phyloP scores from a whole-genome alignment of 306 rosid genomes.

The Vicia sativa region DNA sequence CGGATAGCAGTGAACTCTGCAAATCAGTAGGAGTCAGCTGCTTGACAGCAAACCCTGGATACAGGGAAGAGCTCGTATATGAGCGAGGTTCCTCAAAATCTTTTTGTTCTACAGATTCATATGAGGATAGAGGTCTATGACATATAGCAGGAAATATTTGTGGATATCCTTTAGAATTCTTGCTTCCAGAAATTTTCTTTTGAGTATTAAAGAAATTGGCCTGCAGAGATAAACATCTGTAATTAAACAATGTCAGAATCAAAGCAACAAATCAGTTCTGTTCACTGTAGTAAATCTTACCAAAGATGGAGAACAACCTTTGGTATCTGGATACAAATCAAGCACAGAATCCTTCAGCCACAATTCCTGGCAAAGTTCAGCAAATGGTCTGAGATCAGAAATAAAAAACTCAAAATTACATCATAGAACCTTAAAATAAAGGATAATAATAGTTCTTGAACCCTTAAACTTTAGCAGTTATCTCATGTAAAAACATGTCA shows the following conservation, averaged over 20 bases:
- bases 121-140: slow-evolving; percentile 68
- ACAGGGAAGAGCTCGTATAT: slow-evolving; percentile 60
- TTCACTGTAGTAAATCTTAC: slow-evolving; percentile 61
- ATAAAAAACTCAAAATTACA: slow-evolving; percentile 41
- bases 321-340: slow-evolving; percentile 72
- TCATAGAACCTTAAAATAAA: slow-evolving; percentile 33
- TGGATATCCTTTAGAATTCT: slow-evolving; percentile 54
- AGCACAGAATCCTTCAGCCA: slow-evolving; percentile 94
- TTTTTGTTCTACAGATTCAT: slow-evolving; percentile 60
- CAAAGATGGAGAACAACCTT: slow-evolving; percentile 72
- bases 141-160: slow-evolving; percentile 52
- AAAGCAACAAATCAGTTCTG: slow-evolving; percentile 28
- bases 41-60: slow-evolving; percentile 76
- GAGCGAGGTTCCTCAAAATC: slow-evolving; percentile 66
- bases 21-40: slow-evolving; percentile 79
- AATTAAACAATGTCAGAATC: slow-evolving; percentile 33
- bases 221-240: slow-evolving; percentile 57
- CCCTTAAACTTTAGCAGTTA: slow-evolving; percentile 12
- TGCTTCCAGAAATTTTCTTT: slow-evolving; percentile 61
- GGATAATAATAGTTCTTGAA: slow-evolving; percentile 37
- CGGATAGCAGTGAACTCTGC: slow-evolving; percentile 65
- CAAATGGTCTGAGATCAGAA: slow-evolving; percentile 55
- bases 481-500: slow-evolving; percentile 12
- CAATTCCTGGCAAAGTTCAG: slow-evolving; percentile 77
- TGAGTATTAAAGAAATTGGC: slow-evolving; percentile 70